These are phyloP conservation scores for Helicosporidium sp. DNA, from an alignment of 139 green algal species.

Conservation along the genomic window DNA sequence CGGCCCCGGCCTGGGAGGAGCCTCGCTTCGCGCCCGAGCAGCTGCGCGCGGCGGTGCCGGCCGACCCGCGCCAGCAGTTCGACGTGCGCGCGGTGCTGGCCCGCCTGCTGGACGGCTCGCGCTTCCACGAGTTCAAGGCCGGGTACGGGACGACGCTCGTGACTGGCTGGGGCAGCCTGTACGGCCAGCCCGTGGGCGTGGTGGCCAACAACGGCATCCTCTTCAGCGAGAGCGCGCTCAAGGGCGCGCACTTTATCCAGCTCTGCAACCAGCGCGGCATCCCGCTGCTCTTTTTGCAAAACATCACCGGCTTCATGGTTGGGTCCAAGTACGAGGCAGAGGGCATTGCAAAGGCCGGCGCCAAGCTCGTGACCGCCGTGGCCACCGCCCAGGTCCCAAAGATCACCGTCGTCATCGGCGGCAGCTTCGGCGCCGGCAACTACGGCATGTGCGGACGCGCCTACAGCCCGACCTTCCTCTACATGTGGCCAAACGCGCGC, in stretches of 20 bases:
- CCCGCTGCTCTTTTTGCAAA: slow-evolving; percentile 77
- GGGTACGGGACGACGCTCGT: slow-evolving; percentile 74
- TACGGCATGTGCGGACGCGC: slow-evolving; percentile 91
- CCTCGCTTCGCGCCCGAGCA: slow-evolving; percentile 44
- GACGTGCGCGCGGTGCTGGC: slow-evolving; percentile 57
- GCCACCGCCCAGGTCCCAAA: slow-evolving; percentile 70
- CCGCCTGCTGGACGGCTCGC: slow-evolving; percentile 57
- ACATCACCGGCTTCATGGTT: slow-evolving; percentile 76
- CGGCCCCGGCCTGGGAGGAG: slow-evolving; percentile 58
- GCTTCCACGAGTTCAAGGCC: slow-evolving; percentile 81
- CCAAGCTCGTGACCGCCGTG: slow-evolving; percentile 90
- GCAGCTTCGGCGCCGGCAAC: slow-evolving; percentile 79
- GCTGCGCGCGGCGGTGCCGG: slow-evolving; percentile 36
- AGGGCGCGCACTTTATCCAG: slow-evolving; percentile 61
- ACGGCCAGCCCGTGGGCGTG: slow-evolving; percentile 57
- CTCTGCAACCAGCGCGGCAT: slow-evolving; percentile 60
- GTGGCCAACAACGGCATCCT: slow-evolving; percentile 83
- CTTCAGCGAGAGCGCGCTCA: slow-evolving; percentile 68
- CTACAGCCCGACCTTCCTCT: slow-evolving; percentile 78
- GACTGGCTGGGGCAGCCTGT: slow-evolving; percentile 63
- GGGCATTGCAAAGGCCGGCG: slow-evolving; percentile 85
- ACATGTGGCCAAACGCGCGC: slow-evolving; percentile 82
- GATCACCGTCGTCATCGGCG: slow-evolving; percentile 70
- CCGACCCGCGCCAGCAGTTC: slow-evolving; percentile 35
- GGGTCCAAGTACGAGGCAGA: slow-evolving; percentile 62